Base-by-base conservation (phyloP, 306 rosid genomes). In the Urtica urens region DNA sequence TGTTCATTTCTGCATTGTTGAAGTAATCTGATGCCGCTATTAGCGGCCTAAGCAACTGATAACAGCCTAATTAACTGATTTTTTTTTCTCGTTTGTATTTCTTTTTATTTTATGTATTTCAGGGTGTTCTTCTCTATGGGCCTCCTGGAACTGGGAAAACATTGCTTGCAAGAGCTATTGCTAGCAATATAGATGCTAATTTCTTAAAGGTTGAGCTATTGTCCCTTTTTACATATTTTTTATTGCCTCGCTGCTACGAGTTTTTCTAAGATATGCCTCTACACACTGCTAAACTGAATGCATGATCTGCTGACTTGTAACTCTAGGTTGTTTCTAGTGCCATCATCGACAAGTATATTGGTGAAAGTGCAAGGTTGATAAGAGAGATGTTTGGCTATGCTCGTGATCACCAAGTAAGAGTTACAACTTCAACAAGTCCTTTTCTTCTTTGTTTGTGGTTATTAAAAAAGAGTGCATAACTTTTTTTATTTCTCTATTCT, bases 111-210 rank as follows among this genome's bases (percentile, higher is more conserved):
- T 15, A 51, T 28, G 30, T 71, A 17, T 54, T 67, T 51, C 72
- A 87, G 96, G 93, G 96, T 58, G 96, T 88, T 65, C 95, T 88
- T 54, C 94, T 88, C 19, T 88, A 88, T 54, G 96, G 96, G 33
- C 95, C 96, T 69, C 96, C 96, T 21, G 95, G 96, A 42, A 88
- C 96, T 15, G 96, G 95, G 34, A 83, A 88, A 77, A 88, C 96
- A n/a, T 55, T 88, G 56, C 78, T 88, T 15, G 95, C 96, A 15
- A 76, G 96, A 66, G 96, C 95, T 12, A 88, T 88, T 72, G 96
- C 95, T 18, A 88, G 96, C 58, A 88, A 88, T 60, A 80, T 88
- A 37, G 96, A 83, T 73, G 96, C 96, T 10, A 88, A 81, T 72
- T 88, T 88, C 71, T 65, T 88, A 25, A 88, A 83, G 90, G 96